Evolutionary conservation across 2,329 filamentous ascomycete genomes (phyloP), one percentile per base, ranked within the genome.

Genomic region (Diaporthe batatas): DNA sequence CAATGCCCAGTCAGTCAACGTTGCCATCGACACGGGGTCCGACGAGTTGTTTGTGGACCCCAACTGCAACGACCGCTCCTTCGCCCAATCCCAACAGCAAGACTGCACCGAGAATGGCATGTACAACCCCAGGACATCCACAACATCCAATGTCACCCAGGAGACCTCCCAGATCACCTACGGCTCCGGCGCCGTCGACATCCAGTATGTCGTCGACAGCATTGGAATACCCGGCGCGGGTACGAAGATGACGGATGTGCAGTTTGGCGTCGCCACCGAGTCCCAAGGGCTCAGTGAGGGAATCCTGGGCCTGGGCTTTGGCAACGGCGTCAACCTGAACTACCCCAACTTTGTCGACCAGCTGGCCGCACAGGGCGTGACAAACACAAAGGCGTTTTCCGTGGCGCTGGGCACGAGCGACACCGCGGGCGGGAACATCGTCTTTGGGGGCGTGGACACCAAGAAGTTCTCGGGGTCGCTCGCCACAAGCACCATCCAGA

Each of bases 281-380:
- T 84, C 82, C 6, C 71, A 79, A 23, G 82, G 86, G 73, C 82
- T 86, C 70, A 84, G 84, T 65, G 80, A 84, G 16, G 84, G 85
- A 42, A 93, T 95, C 55, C 82, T 95, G 23, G 93, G 93, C 42
- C 90, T 95, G 55, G 93, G 93, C 42, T 93, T 92, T 78, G 83
- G 89, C 6, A 55, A 78, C 8, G 82, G 82, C 65, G 73, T 81
- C 64, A 84, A 83, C 70, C 82, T 82, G 16, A 76, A 76, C 12
- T 87, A 87, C 77, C 80, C 80, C 74, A 87, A 84, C 77, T 81
- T 88, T 42, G 76, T 88, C 73, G 86, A 88, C 77, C 80, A 85
- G 77, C 79, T 88, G 54, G 79, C 76, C 23, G 76, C 82, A 12
- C 86, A 87, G 74, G 85, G 85, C 8, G 75, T 88, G 67, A 91